Evolutionary conservation across 1,284 basidiomycete genomes (phyloP).

Genomic region (Wallemia hederae): DNA sequence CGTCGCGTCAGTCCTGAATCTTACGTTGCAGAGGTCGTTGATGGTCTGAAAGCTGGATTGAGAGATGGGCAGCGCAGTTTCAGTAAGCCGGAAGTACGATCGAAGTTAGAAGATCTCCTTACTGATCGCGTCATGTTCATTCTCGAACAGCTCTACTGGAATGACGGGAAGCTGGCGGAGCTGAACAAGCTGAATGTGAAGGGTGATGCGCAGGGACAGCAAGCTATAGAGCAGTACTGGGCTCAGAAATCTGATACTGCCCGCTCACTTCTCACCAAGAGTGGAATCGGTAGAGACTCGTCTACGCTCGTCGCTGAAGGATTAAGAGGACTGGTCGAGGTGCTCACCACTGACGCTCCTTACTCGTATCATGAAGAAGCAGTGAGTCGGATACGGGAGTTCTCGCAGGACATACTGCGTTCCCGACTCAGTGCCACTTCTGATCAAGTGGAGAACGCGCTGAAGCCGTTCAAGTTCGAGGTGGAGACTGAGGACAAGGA

Average conservation of each 20-base stretch:
- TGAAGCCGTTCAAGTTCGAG: constrained; percentile 97
- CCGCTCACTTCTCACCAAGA: constrained; percentile 71
- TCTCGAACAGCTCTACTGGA: constrained; percentile 89
- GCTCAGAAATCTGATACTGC: constrained; percentile 82
- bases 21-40: constrained; percentile 91
- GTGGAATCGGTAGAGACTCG: constrained; percentile 77
- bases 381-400: constrained; percentile 61
- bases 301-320: constrained; percentile 89
- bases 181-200: constrained; percentile 34
- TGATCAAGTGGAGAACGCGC: constrained; percentile 97
- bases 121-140: constrained; percentile 94
- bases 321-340: constrained; percentile 59
- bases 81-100: constrained; percentile 61
- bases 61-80: constrained; percentile 60
- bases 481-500: constrained; percentile 57
- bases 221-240: constrained; percentile 71
- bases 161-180: constrained; percentile 54
- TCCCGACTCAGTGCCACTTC: constrained; percentile 74
- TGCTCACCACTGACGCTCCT: constrained; percentile 58
- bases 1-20: constrained; percentile 76
- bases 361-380: constrained; percentile 70
- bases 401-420: constrained; percentile 68
- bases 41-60: constrained; percentile 69
- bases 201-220: constrained; percentile 25
- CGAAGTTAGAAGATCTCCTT: constrained; percentile 62